Conservation (phyloP, 225 moss, liverwort and hornwort genomes). For the Antitrichia curtipendula region DNA sequence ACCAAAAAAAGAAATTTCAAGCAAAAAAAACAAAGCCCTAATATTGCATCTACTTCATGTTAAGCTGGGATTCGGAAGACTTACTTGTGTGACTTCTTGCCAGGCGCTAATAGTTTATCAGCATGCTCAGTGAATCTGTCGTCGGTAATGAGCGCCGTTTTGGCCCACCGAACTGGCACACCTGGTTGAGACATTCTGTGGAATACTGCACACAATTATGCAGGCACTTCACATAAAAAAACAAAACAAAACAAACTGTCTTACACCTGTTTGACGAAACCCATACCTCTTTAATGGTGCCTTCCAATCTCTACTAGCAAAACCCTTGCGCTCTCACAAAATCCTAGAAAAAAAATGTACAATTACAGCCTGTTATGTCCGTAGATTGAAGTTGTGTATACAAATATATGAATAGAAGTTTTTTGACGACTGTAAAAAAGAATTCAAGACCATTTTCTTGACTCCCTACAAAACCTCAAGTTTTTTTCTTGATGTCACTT, state of each 20-base stretch:
- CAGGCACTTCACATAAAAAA: background rate
- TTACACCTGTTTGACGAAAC: background rate
- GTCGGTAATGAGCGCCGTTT: slow-evolving; percentile 31
- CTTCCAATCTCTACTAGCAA: no score
- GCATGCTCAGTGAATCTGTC: slow-evolving; percentile 14
- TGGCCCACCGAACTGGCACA: slow-evolving; percentile 56
- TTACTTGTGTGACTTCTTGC: slow-evolving; percentile 22
- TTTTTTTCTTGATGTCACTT: background rate
- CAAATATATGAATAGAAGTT: background rate
- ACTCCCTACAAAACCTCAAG: background rate
- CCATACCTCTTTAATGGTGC: no score
- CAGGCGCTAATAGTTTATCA: background rate
- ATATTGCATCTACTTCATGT: background rate
- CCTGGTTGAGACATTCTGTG: slow-evolving; percentile 64
- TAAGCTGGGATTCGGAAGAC: background rate
- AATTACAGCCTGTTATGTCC: background rate
- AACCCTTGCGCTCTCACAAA: background rate
- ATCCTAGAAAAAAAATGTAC: no score
- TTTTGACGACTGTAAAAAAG: background rate
- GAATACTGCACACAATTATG: slow-evolving; percentile 30
- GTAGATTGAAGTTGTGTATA: background rate
- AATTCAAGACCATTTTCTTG: background rate
- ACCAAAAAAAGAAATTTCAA: background rate
- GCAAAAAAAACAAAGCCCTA: background rate
- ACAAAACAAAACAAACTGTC: background rate